Conservation (phyloP, 768 basidiomycete genomes). For the Crassisporium funariophilum region DNA sequence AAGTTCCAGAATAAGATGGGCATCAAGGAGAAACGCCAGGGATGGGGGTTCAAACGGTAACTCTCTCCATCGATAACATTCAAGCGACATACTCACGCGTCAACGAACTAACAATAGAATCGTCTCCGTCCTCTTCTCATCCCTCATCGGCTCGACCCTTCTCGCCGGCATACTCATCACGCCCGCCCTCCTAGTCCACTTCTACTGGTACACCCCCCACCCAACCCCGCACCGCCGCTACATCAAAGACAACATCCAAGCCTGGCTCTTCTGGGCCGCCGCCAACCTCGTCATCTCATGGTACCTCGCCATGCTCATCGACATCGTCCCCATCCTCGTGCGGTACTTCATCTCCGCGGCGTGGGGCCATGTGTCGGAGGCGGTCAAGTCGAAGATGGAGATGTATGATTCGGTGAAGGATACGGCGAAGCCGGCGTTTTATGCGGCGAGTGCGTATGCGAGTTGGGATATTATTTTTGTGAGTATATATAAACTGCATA, state of each 20-base stretch:
- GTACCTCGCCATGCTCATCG: constrained; percentile 73
- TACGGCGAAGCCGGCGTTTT: constrained; percentile 70
- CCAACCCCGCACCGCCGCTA: constrained; percentile 57
- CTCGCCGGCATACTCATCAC: constrained; percentile 62
- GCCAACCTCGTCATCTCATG: constrained; percentile 78
- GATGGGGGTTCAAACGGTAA: constrained; percentile 60
- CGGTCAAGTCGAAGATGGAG: constrained; percentile 65
- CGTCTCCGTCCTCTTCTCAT: constrained; percentile 64
- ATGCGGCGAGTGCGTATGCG: constrained; percentile 68
- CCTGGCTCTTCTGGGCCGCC: constrained; percentile 84
- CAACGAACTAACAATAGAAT: constrained; percentile 40
- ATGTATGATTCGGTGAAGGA: constrained; percentile 72
- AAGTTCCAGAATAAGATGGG: constrained; percentile 68
- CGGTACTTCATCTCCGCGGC: constrained; percentile 54
- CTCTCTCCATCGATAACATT: constrained; percentile 4
- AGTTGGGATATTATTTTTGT: constrained; percentile 79
- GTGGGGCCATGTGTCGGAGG: constrained; percentile 80
- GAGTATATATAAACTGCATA: constrained; percentile 61
- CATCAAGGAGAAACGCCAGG: constrained; percentile 39
- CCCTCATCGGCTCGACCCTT: constrained; percentile 71
- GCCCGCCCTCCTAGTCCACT: constrained; percentile 64
- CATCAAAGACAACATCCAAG: constrained; percentile 66
- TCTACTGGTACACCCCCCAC: constrained; percentile 69
- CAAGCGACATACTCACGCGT: constrained; percentile 3
- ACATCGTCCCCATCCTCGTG: constrained; percentile 60